Conservation (phyloP, 2,329 filamentous ascomycete species). For the Daldinia sp. region DNA sequence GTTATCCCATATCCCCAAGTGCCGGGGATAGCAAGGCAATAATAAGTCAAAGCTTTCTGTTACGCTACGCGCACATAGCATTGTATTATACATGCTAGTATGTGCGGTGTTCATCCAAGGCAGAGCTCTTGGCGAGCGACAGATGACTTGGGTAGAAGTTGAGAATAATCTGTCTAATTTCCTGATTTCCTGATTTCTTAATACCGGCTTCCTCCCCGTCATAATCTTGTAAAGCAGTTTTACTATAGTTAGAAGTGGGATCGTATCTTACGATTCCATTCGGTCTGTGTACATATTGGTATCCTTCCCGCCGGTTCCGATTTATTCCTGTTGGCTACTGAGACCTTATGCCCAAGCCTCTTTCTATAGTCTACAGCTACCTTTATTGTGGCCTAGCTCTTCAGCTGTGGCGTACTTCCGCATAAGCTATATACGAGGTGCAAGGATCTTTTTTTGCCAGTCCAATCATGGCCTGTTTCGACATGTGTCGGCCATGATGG, state of each 20-base stretch:
- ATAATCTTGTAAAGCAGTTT: slow-evolving; percentile 13
- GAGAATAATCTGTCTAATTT: neutral
- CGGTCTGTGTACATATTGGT: slow-evolving; percentile 12
- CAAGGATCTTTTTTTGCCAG: slow-evolving; percentile 36
- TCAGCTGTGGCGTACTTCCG: slow-evolving; percentile 51
- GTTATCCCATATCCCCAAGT: slow-evolving; percentile 31
- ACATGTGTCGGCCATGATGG: slow-evolving; percentile 35
- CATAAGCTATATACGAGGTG: slow-evolving; percentile 41
- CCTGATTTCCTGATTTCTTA: slow-evolving; percentile 4
- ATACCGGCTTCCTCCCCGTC: slow-evolving; percentile 12
- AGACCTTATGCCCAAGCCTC: slow-evolving; percentile 29
- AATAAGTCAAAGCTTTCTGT: slow-evolving; percentile 26
- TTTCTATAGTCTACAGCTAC: slow-evolving; percentile 23
- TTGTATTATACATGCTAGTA: slow-evolving; percentile 10
- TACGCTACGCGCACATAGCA: slow-evolving; percentile 23
- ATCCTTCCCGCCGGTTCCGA: slow-evolving; percentile 19
- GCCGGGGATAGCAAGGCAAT: slow-evolving; percentile 31
- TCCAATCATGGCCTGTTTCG: slow-evolving; percentile 45
- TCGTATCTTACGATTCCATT: slow-evolving; percentile 8
- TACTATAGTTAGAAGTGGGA: slow-evolving; percentile 6
- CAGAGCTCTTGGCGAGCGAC: slow-evolving; percentile 11
- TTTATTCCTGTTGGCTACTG: slow-evolving; percentile 13
- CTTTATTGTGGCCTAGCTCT: slow-evolving; percentile 34
- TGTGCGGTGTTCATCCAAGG: slow-evolving; percentile 8
- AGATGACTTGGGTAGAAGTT: slow-evolving; percentile 1